Evolutionary conservation across 2,329 filamentous ascomycete species (phyloP).

Genomic region (Monilinia laxa): DNA sequence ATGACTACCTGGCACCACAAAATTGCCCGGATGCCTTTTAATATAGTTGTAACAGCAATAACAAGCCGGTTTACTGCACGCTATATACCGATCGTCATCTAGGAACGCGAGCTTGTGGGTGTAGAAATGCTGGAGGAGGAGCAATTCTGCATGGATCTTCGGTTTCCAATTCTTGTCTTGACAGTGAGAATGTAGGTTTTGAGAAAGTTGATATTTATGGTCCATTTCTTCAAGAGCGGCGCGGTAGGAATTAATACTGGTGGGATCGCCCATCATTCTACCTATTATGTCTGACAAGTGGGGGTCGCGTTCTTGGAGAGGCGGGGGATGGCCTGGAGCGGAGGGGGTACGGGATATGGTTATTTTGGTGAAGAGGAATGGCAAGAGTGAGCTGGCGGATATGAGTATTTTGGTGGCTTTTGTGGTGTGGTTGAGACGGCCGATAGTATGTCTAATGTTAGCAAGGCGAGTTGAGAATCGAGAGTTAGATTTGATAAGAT

Average conservation of each 20-base stretch:
- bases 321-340: slow-evolving; percentile 4
- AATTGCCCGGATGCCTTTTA: slow-evolving; percentile 42
- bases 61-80: slow-evolving; percentile 53
- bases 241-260: slow-evolving; percentile 86
- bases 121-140: slow-evolving; percentile 50
- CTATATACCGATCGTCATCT: slow-evolving; percentile 47
- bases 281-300: slow-evolving; percentile 4
- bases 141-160: slow-evolving; percentile 48
- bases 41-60: slow-evolving; percentile 51
- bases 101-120: slow-evolving; percentile 40
- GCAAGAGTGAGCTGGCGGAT: slow-evolving; percentile 38
- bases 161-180: slow-evolving; percentile 36
- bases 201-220: slow-evolving; percentile 14
- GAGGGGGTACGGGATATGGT: slow-evolving; percentile 29
- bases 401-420: slow-evolving; percentile 45
- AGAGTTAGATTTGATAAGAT: not conserved
- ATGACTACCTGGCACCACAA: slow-evolving; percentile 39
- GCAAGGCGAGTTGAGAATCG: slow-evolving; percentile 32
- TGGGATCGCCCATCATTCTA: slow-evolving; percentile 3
- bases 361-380: slow-evolving; percentile 40
- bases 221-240: slow-evolving; percentile 70
- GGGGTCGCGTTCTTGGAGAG: slow-evolving; percentile 8
- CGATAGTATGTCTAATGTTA: slow-evolving; percentile 45
- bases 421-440: slow-evolving; percentile 47
- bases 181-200: slow-evolving; percentile 37